Conservation (phyloP, 2,329 filamentous ascomycete species). For the Escovopsis sp. region DNA sequence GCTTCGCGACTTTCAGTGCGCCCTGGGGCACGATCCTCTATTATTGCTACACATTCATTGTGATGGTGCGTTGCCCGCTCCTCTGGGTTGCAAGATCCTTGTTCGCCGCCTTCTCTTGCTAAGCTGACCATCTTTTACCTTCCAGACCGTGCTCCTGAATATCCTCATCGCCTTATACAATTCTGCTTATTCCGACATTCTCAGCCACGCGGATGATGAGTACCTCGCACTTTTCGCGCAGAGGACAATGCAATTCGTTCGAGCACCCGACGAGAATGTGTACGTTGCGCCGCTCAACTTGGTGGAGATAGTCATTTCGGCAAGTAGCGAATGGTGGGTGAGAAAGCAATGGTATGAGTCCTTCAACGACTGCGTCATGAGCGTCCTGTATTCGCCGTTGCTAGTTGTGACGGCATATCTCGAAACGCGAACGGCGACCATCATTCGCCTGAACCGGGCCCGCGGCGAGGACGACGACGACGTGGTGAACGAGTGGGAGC, state of each 20-base stretch:
- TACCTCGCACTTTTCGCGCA: conserved; percentile 86
- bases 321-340: conserved; percentile 93
- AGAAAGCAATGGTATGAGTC: conserved; percentile 55
- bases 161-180: conserved; percentile 97
- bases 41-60: conserved; percentile 93
- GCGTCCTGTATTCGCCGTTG: conserved; percentile 67
- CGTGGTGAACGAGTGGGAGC: conserved; percentile 83
- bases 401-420: conserved; percentile 63
- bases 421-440: conserved; percentile 50
- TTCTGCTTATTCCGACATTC: conserved; percentile 89
- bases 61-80: conserved; percentile 52
- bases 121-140: neutral
- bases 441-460: conserved; percentile 58
- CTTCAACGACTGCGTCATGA: conserved; percentile 85
- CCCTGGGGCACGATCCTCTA: conserved; percentile 93
- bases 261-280: conserved; percentile 94
- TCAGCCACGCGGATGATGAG: conserved; percentile 85
- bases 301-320: conserved; percentile 68
- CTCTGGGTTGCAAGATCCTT: neutral
- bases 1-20: conserved; percentile 79
- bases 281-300: conserved; percentile 95
- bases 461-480: conserved; percentile 85
- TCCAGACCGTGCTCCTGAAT: conserved; percentile 65
- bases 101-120: neutral
- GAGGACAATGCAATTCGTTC: conserved; percentile 93